Evolutionary conservation across 306 rosid species (phyloP).

Genomic region (Corylus americana): DNA sequence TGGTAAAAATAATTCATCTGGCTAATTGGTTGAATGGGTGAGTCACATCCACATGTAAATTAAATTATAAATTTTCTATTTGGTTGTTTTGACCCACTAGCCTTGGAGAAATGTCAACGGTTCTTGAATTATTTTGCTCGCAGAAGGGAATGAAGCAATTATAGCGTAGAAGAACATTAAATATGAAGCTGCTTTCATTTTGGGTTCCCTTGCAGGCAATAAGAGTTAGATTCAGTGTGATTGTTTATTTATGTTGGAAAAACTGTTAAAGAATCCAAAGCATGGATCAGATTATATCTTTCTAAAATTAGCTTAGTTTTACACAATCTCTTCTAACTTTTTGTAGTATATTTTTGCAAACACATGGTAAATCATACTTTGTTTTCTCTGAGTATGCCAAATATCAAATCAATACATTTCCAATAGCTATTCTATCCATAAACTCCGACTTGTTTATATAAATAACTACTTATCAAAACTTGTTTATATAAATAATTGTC

Average conservation of each 20-base stretch:
- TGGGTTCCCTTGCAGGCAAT: neutral
- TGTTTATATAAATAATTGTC: too few species aligned
- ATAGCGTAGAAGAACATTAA: neutral
- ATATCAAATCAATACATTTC: too few species aligned
- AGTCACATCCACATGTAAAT: neutral
- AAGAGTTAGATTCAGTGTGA: constrained; percentile 6
- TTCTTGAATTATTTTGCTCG: neutral
- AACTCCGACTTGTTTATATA: too few species aligned
- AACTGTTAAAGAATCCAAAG: neutral
- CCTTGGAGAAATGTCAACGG: constrained; percentile 6
- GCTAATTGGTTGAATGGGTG: neutral
- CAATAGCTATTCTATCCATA: too few species aligned
- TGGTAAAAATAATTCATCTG: neutral
- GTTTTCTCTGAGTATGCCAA: too few species aligned
- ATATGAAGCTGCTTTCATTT: constrained; percentile 1
- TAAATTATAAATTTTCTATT: too few species aligned
- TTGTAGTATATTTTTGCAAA: neutral
- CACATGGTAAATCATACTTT: neutral
- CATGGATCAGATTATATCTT: neutral
- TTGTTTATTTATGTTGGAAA: constrained; percentile 5
- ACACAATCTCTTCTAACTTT: neutral
- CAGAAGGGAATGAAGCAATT: constrained; percentile 1
- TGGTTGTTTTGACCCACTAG: neutral
- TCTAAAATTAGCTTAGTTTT: too few species aligned
- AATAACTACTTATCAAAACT: too few species aligned